Base-by-base conservation (phyloP, 352 stramenopile genomes). In the Globisporangium barbulae region DNA sequence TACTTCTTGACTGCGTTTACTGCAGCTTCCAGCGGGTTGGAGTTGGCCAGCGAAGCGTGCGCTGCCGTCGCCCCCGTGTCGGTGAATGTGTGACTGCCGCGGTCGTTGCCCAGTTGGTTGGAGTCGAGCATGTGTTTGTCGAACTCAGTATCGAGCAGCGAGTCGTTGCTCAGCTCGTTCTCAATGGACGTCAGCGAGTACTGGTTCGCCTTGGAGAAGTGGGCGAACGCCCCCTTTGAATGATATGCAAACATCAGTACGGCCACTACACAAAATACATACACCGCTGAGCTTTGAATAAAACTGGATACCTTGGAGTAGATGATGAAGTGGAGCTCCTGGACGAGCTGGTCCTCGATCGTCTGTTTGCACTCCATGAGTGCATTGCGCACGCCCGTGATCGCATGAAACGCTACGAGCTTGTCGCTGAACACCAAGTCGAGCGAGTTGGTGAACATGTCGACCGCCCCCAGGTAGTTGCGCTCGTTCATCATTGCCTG, bases 361-460 rank as follows among this genome's bases (percentile, higher is more conserved):
- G 76, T 72, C 71, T 93, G 83, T 53, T 94, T 94, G 71, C 80
- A 94, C 66, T 93, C 85, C 80, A 94, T 93, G 55, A 94, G 71
- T 17, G 84, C 72, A 37, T 91, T 90, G 33, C 85, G 80, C 31
- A 93, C 72, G 61, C 75, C 75, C 13, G 82, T 89, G 54, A 88
- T 91, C 12, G 83, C 85, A 22, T 91, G 79, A 64, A 94, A 93
- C 25, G 82, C 78, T 17, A 89, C 81, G 1, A 94, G 72, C 37
- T 90, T 85, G 58, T 93, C 82, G 35, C 81, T 90, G 60, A 91
- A 92, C 1, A 93, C 83, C 39, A 94, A 67, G 45, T 91, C 81
- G n/a, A 94, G 59, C n/a, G 86, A 81, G 33, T 74, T 74, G 5
- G 76, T 78, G 47, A 92, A 94, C 72, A 81, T 83, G 45, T 90